Evolutionary conservation across 1,284 basidiomycete genomes (phyloP).

Genomic region (Ustilago nuda): DNA sequence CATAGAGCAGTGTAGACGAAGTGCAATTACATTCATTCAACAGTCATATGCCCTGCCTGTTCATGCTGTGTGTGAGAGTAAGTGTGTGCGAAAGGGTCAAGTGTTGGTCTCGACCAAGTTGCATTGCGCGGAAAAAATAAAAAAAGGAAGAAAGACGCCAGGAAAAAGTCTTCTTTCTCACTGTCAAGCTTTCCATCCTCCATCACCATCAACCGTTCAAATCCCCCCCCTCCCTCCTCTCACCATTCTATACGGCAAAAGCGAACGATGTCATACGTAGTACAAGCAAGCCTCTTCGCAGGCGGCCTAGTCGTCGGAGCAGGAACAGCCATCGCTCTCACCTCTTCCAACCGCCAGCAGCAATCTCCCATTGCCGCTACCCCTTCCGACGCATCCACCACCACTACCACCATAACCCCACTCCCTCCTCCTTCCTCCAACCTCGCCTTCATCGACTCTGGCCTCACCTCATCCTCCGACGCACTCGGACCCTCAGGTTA

Average conservation of each 20-base stretch:
- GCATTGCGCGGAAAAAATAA: not conserved
- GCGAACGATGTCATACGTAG: conserved; percentile 84
- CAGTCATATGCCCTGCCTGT: not conserved
- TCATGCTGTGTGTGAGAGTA: not conserved
- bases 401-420: conserved; percentile 13
- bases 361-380: conserved; percentile 5
- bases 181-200: not conserved
- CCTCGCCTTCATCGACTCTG: conserved; percentile 29
- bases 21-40: not conserved
- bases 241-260: not conserved
- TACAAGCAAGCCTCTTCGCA: conserved; percentile 86
- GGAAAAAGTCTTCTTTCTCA: not conserved
- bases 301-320: conserved; percentile 80
- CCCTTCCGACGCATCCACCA: not conserved
- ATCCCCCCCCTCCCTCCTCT: not conserved
- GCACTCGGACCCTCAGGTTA: conserved; percentile 51
- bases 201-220: not conserved
- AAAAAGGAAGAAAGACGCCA: not conserved
- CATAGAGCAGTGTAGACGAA: not conserved
- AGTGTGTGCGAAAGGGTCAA: not conserved
- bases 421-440: conserved; percentile 10
- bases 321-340: conserved; percentile 65
- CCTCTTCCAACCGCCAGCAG: conserved; percentile 20
- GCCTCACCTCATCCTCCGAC: conserved; percentile 25
- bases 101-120: conserved; percentile 3